Percentiles rank a stretch among this genome's conserved stretches.
phyloP scores from a whole-genome alignment of 805 yeast genomes.

The Blastobotrys chiropterorum region DNA sequence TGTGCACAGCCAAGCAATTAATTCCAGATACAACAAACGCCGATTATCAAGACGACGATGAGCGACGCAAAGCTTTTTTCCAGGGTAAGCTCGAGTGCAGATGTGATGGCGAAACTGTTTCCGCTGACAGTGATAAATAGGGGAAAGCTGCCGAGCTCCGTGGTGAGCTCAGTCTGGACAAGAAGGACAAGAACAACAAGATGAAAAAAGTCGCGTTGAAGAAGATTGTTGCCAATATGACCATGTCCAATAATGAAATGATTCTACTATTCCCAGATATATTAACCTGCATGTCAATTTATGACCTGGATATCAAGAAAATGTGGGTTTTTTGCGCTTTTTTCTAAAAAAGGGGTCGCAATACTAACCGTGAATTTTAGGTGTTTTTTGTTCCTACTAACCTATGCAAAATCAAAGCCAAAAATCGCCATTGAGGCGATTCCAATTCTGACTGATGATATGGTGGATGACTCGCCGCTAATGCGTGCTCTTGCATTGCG shows the following conservation, averaged over 20 bases:
- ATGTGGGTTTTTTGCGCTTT: no score
- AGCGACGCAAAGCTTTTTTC: slow-evolving; percentile 28
- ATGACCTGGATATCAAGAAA: slow-evolving; percentile 64
- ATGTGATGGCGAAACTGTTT: no score
- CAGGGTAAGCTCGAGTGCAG: slow-evolving; percentile 19
- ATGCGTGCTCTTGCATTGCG: slow-evolving; percentile 57
- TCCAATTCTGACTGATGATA: slow-evolving; percentile 49
- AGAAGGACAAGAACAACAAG: slow-evolving; percentile 30
- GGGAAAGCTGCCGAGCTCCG: slow-evolving; percentile 35
- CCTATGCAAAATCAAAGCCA: slow-evolving; percentile 56
- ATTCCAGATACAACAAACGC: background rate
- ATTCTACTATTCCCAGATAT: slow-evolving; percentile 60
- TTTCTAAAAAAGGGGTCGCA: no score
- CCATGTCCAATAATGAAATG: slow-evolving; percentile 78
- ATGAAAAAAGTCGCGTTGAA: slow-evolving; percentile 48
- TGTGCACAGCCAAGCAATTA: background rate
- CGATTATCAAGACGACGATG: slow-evolving; percentile 12
- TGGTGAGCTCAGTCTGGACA: slow-evolving; percentile 29
- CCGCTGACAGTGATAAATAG: slow-evolving; percentile 19
- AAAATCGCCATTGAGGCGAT: slow-evolving; percentile 50
- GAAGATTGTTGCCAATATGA: slow-evolving; percentile 75
- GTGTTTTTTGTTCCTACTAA: slow-evolving; percentile 50
- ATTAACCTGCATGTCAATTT: slow-evolving; percentile 39
- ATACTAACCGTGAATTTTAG: background rate
- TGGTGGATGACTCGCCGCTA: slow-evolving; percentile 41